Conservation (phyloP, 441 rosid species). For the Syzygium malaccense region DNA sequence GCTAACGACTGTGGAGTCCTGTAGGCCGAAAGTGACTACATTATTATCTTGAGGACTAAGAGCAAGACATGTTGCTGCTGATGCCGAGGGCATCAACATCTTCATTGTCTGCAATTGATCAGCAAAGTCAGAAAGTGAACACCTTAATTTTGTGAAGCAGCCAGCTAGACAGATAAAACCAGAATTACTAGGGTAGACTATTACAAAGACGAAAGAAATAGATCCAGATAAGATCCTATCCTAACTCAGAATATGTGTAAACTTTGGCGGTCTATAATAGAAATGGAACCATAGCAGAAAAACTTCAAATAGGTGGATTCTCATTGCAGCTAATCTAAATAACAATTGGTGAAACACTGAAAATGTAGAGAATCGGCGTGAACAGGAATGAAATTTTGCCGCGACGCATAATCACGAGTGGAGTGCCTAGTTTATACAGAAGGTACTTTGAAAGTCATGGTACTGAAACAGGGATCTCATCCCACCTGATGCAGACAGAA, state of each 20-base stretch:
- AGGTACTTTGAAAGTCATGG: neutral
- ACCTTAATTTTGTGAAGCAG: neutral
- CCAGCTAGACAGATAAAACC: neutral
- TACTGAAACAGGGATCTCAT: neutral
- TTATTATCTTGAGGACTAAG: conserved; percentile 79
- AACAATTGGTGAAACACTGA: neutral
- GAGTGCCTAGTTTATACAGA: neutral
- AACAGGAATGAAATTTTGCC: neutral
- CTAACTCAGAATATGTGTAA: neutral
- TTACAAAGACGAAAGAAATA: neutral
- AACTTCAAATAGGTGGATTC: neutral
- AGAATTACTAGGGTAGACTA: neutral
- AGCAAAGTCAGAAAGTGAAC: neutral
- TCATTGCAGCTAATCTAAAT: neutral
- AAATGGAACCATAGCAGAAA: neutral
- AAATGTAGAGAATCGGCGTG: neutral
- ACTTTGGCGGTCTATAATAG: neutral
- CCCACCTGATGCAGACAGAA: neutral
- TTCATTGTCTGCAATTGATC: conserved; percentile 43
- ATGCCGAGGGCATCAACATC: conserved; percentile 68
- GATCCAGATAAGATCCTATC: neutral
- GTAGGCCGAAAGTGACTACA: conserved; percentile 72
- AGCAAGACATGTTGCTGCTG: conserved; percentile 72
- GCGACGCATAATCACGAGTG: neutral
- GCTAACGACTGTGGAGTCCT: conserved; percentile 62